These are phyloP conservation scores for Eimeria acervulina DNA, from an alignment of 169 alveolate genomes.

Conservation along the genomic window DNA sequence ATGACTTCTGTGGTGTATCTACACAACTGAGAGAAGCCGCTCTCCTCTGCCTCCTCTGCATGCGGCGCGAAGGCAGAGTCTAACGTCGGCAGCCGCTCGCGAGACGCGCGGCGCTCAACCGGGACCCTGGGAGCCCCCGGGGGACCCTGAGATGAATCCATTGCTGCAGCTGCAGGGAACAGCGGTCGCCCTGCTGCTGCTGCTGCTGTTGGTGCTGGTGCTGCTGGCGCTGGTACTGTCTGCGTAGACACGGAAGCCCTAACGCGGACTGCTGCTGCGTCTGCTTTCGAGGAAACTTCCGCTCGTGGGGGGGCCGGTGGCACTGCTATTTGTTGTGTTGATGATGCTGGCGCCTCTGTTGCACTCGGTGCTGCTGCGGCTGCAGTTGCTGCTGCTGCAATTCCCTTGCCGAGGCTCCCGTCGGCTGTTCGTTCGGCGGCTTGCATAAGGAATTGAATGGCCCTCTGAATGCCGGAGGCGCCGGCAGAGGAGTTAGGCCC, in stretches of 20 bases:
- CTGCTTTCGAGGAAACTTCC: neutral
- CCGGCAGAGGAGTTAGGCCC: neutral
- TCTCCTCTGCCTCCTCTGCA: neutral
- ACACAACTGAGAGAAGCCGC: conserved; percentile 5
- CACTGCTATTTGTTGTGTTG: neutral
- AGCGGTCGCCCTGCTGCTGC: neutral
- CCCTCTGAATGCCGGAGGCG: conserved; percentile 16
- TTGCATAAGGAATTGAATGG: neutral
- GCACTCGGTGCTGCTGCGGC: no score
- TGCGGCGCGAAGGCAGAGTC: conserved; percentile 20
- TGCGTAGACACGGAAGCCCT: neutral
- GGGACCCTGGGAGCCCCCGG: no score
- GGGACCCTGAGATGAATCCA: neutral
- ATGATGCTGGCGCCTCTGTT: no score
- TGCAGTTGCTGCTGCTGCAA: no score
- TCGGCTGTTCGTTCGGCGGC: neutral
- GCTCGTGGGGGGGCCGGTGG: neutral
- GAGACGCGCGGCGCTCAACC: neutral
- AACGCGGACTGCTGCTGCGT: neutral
- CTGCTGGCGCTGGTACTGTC: neutral
- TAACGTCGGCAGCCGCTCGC: conserved; percentile 1
- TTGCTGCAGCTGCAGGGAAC: conserved; percentile 7
- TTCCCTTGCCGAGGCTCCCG: neutral
- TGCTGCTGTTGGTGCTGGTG: no score
- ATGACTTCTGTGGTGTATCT: neutral